These are phyloP conservation scores for Trapa bicornis DNA, from an alignment of 345 rosid genomes.

Conservation along the genomic window DNA sequence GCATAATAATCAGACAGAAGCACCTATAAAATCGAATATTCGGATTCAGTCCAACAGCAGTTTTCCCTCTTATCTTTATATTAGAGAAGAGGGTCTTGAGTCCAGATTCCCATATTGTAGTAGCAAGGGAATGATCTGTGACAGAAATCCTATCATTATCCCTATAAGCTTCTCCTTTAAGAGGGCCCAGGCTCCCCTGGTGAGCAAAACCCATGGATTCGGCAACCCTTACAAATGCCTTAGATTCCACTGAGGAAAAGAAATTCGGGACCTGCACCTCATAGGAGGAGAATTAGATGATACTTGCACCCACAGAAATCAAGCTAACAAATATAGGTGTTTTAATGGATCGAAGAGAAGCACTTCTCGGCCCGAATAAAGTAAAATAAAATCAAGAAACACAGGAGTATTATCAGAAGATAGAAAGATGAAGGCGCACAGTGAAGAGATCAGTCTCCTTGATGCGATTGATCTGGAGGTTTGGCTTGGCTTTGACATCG, in stretches of 20 bases:
- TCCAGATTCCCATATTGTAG: conserved; percentile 64
- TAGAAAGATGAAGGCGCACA: conserved; percentile 8
- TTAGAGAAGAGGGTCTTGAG: conserved; percentile 45
- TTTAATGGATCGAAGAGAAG: background rate
- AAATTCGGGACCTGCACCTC: conserved; percentile 53
- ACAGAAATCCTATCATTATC: conserved; percentile 75
- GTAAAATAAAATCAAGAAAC: background rate
- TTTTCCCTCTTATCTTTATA: conserved; percentile 62
- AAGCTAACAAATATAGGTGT: background rate
- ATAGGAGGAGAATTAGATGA: conserved; percentile 1
- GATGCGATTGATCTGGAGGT: conserved; percentile 22
- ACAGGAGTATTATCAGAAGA: background rate
- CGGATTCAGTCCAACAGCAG: conserved; percentile 82
- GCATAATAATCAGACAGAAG: background rate
- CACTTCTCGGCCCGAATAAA: background rate
- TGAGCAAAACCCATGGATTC: conserved; percentile 74
- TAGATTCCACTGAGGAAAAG: conserved; percentile 56
- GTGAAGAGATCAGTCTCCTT: conserved; percentile 36
- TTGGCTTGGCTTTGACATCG: conserved; percentile 21
- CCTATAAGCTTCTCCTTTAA: conserved; percentile 79
- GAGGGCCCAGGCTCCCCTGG: conserved; percentile 92
- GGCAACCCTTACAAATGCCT: conserved; percentile 46
- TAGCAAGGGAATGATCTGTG: conserved; percentile 57
- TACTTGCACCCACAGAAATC: background rate
- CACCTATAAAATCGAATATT: conserved; percentile 82